Conservation (phyloP, 768 basidiomycete genomes). For the Chalciporus piperatus region DNA sequence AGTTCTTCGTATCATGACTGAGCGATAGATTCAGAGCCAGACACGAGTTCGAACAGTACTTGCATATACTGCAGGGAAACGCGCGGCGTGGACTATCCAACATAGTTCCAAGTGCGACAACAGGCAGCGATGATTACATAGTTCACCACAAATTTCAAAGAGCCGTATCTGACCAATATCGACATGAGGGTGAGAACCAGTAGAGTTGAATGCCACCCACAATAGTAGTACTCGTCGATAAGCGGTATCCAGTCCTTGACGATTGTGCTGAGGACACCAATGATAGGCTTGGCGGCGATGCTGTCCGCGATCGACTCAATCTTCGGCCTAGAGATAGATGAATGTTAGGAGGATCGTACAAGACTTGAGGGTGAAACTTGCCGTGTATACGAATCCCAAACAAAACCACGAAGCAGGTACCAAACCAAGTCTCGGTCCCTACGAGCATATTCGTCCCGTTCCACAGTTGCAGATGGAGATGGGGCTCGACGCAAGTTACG, state of each 20-base stretch:
- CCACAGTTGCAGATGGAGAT: conserved; percentile 57
- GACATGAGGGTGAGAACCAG: neutral
- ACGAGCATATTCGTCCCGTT: conserved; percentile 76
- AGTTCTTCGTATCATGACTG: too few species aligned
- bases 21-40: neutral
- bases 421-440: conserved; percentile 80
- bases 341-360: neutral
- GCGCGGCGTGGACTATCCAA: neutral
- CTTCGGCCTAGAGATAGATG: conserved; percentile 55
- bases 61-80: neutral
- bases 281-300: conserved; percentile 54
- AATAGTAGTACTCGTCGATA: conserved; percentile 90
- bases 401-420: conserved; percentile 82
- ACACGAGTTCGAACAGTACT: neutral
- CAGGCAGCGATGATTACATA: neutral
- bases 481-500: conserved; percentile 71
- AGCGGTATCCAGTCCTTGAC: conserved; percentile 85
- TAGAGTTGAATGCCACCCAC: conserved; percentile 41
- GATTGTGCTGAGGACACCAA: conserved; percentile 68
- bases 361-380: conserved; percentile 28
- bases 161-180: conserved; percentile 37
- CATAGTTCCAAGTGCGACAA: neutral
- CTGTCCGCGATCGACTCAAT: conserved; percentile 59
- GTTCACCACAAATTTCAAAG: conserved; percentile 31
- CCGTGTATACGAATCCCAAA: conserved; percentile 82